Evolutionary conservation across 1,139 yeast species (phyloP), one percentile per base, ranked within the genome.

Genomic region (Blastobotrys apis): DNA sequence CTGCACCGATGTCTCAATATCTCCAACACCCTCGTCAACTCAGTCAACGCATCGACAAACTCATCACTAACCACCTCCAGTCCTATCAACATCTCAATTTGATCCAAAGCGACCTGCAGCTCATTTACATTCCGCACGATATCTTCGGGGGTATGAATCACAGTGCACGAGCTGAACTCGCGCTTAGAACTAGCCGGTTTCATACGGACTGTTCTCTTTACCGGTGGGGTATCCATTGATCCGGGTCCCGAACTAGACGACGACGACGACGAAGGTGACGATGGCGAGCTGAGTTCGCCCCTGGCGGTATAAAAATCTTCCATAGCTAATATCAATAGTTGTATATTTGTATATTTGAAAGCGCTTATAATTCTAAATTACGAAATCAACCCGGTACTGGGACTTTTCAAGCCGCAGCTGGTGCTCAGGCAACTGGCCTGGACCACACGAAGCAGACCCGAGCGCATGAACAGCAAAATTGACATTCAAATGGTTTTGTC

Each of bases 371-470:
- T n/a, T n/a, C n/a, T n/a, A n/a, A n/a, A n/a, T n/a, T n/a, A n/a
- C n/a, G n/a, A n/a, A n/a, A n/a, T n/a, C n/a, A n/a, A n/a, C n/a
- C n/a, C n/a, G n/a, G n/a, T n/a, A n/a, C n/a, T n/a, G n/a, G n/a
- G n/a, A n/a, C n/a, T n/a, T n/a, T n/a, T n/a, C n/a, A n/a, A n/a
- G n/a, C n/a, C n/a, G n/a, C n/a, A 62, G 53, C 45, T 53, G 47
- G 45, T 56, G 59, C 33, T 51, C 47, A 26, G 57, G 60, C 34
- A 56, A 47, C 3, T 56, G 62, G 1, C 60, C 57, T 9, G 70
- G 69, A 1, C 70, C 70, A 49, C 69, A 65, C 5, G 67, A 59
- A 2, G 58, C 68, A 20, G 66, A 59, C 5, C 71, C 71, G 15
- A 66, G 53, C 5, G 70, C 71, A 39, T 65, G 66, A 39, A 62